Evolutionary conservation across 176 grass and related monocot species (phyloP), one percentile per base, ranked within the genome.

Genomic region (Saccharum officinarum): DNA sequence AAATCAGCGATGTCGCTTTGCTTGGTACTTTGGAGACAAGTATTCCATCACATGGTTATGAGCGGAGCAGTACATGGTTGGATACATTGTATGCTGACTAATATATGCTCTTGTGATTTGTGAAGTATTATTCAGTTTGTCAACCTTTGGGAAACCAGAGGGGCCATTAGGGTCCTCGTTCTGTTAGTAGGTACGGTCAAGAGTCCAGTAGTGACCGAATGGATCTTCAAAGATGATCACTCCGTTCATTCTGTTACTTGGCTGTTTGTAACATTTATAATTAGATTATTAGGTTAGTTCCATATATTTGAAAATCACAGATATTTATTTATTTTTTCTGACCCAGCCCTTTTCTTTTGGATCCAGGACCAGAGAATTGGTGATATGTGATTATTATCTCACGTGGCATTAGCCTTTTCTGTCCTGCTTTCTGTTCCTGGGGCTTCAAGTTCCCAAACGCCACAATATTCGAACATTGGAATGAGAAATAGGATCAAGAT

Each of bases 21-120:
- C 89, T 91, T 81, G 81, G 81, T 88, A 66, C 81, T 91, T 91
- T 88, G 85, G 81, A 81, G 85, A 91, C 89, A 91, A 20, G 81
- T 64, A 76, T 72, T 88, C 81, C 54, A 22, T 88, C 89, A 91
- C 85, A 91, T 91, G 85, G 89, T 77, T 62, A 66, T 55, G 71
- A 76, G 50, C 42, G 13, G 68, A 57, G 72, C 17, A n/a, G 44
- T 44, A 47, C 68, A 30, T 10, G 82, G 81, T 62, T 85, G 46
- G 81, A 84, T 87, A 38, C 85, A 85, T 38, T 76, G 81, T 65
- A 49, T 84, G 82, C 52, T 87, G 70, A 85, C 54, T 85, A 80
- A 80, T 84, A 69, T 78, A 80, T 78, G 76, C 44, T 77, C 80
- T 80, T 75, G 75, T 41, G 40, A 41, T 36, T 52, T 52, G 49